These are phyloP conservation scores for Kodamaea derodonti DNA, from an alignment of 1,139 yeast species.

Conservation along the genomic window DNA sequence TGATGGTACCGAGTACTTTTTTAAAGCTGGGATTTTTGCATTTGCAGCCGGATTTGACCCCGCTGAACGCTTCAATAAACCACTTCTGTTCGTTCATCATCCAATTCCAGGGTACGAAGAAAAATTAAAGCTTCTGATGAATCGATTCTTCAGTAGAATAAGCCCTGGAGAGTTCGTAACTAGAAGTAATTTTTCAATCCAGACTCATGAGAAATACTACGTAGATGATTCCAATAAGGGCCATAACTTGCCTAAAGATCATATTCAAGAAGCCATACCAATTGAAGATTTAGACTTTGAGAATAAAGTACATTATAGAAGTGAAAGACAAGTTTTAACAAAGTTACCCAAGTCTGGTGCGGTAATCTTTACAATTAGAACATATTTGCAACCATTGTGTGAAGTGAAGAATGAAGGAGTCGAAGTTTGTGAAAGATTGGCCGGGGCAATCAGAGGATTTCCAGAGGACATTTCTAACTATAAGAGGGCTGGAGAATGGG, in stretches of 20 bases:
- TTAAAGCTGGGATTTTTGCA: slow-evolving; percentile 62
- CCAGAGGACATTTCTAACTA: slow-evolving; percentile 37
- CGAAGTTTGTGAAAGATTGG: slow-evolving; percentile 37
- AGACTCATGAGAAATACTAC: slow-evolving; percentile 48
- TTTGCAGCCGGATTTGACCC: slow-evolving; percentile 81
- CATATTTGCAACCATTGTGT: slow-evolving; percentile 61
- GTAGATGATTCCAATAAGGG: slow-evolving; percentile 53
- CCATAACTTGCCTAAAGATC: slow-evolving; percentile 28
- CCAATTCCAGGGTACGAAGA: slow-evolving; percentile 62
- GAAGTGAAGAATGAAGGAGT: slow-evolving; percentile 50
- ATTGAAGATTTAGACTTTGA: slow-evolving; percentile 50
- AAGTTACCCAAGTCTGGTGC: slow-evolving; percentile 55
- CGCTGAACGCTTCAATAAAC: slow-evolving; percentile 47
- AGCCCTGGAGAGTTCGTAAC: slow-evolving; percentile 51
- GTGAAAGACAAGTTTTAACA: slow-evolving; percentile 60
- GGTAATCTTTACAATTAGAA: slow-evolving; percentile 56
- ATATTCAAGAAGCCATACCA: slow-evolving; percentile 29
- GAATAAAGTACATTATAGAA: slow-evolving; percentile 51
- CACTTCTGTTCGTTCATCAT: slow-evolving; percentile 51
- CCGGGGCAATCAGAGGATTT: slow-evolving; percentile 38
- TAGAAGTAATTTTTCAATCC: slow-evolving; percentile 61
- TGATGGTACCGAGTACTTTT: slow-evolving; percentile 53
- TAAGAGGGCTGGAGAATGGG: slow-evolving; percentile 40
- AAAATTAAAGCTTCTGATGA: slow-evolving; percentile 58
- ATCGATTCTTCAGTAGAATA: slow-evolving; percentile 51